These are phyloP conservation scores for Zygoascus bituminiphila DNA, from an alignment of 805 yeast genomes.

Conservation along the genomic window DNA sequence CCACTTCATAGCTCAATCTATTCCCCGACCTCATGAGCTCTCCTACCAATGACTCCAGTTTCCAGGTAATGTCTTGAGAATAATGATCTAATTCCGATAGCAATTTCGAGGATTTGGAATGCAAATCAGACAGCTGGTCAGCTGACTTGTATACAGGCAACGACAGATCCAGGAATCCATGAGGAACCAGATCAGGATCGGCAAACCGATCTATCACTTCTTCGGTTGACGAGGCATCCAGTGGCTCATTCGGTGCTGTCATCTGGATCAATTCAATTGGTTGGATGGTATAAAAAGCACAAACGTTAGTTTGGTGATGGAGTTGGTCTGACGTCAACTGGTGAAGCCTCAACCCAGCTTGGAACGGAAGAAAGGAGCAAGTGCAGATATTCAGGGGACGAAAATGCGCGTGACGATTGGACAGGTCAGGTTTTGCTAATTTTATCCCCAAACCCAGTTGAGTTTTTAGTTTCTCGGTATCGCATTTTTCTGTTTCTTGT, in stretches of 20 bases:
- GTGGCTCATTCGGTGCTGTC: not conserved
- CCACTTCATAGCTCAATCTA: conserved; percentile 28
- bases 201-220: conserved; percentile 21
- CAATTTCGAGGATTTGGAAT: conserved; percentile 23
- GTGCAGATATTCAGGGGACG: too few relatives aligned
- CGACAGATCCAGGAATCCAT: conserved; percentile 20
- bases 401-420: too few relatives aligned
- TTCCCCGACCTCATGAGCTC: conserved; percentile 22
- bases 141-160: conserved; percentile 13
- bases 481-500: too few relatives aligned
- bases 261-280: too few relatives aligned
- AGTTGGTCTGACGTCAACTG: too few relatives aligned
- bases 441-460: too few relatives aligned
- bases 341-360: too few relatives aligned
- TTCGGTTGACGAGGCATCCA: conserved; percentile 5
- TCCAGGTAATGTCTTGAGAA: conserved; percentile 24
- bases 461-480: too few relatives aligned
- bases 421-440: too few relatives aligned
- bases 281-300: too few relatives aligned
- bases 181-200: conserved; percentile 24
- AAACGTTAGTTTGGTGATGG: too few relatives aligned
- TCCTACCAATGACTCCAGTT: conserved; percentile 21
- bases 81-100: conserved; percentile 26
- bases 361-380: too few relatives aligned
- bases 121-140: conserved; percentile 20